Evolutionary conservation across 2,329 filamentous ascomycete species (phyloP).

Genomic region (Ceratocystis cacaofunesta): DNA sequence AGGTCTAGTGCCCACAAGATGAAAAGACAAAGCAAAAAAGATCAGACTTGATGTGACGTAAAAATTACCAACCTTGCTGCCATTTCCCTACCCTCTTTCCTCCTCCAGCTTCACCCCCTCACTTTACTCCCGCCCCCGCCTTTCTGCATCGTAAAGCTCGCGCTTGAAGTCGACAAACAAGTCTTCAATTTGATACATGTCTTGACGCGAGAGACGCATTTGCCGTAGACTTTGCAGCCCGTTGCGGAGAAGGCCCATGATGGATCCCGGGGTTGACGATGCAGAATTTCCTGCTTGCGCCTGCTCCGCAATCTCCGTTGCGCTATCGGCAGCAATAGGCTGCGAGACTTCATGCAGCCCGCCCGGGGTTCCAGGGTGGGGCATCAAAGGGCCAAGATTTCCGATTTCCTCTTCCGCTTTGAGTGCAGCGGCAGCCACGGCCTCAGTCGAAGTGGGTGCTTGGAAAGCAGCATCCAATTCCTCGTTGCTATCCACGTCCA

Average conservation of each 20-base stretch:
- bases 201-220: constrained; percentile 45
- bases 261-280: constrained; percentile 14
- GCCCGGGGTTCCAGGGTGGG: neutral
- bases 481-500: constrained; percentile 1
- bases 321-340: neutral
- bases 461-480: neutral
- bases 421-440: neutral
- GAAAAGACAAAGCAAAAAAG: neutral
- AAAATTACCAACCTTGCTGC: neutral
- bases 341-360: neutral
- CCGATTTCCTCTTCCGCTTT: neutral
- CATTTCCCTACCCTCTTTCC: neutral
- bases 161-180: constrained; percentile 64
- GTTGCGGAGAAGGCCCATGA: constrained; percentile 24
- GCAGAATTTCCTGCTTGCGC: too few species aligned
- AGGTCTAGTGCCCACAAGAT: neutral
- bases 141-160: constrained; percentile 56
- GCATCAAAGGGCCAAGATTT: neutral
- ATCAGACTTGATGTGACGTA: neutral
- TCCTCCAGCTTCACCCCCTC: neutral
- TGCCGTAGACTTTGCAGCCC: constrained; percentile 42
- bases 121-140: constrained; percentile 33
- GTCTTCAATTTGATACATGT: constrained; percentile 60
- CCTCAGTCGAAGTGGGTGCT: neutral
- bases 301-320: neutral